Evolutionary conservation across 768 basidiomycete species (phyloP), one percentile per base, ranked within the genome.

Genomic region (Termitomyces sp.): DNA sequence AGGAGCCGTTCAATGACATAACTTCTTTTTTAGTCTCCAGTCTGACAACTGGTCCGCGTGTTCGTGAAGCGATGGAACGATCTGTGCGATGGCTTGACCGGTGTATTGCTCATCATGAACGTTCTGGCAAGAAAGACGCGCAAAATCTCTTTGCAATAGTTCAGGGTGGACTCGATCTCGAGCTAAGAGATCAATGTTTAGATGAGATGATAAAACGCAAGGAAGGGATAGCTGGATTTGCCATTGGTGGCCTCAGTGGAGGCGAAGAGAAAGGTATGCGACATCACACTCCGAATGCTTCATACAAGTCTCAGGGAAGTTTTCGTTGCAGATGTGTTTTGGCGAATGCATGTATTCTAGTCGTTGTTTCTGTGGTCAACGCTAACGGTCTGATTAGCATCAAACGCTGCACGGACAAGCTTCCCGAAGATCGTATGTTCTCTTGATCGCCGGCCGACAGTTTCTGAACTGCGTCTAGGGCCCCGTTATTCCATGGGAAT

Each of bases 61-160:
- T 95, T 4, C 82, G 77, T 57, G 93, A 96, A 71, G 90, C 93
- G 1, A 95, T 93, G 91, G 82, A 85, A 71, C 79, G 93, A 50
- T 93, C 92, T 0, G 79, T 95, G 5, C 82, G 92, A 46, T 95
- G 93, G 93, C 82, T 96, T 9, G 93, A 96, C 67, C 78, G 93
- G 57, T 95, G 93, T 65, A 92, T 95, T 51, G 76, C 79, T 3
- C 80, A 83, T 53, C 93, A 96, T 66, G 78, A 87, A 51, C 72
- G 73, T 32, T 86, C 86, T 0, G 90, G 89, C 0, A 84, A 80
- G 62, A 75, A 78, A 50, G 73, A 80, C 50, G 76, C 67, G 3
- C 93, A 95, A 66, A 95, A 94, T 67, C 77, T 96, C 4, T 96
- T 96, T 65, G 94, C 94, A 1, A 96, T 96, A 54, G 84, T 95